Base-by-base conservation (phyloP, 371 early-diverging fungal genomes). In the Rhizopus microsporus region DNA sequence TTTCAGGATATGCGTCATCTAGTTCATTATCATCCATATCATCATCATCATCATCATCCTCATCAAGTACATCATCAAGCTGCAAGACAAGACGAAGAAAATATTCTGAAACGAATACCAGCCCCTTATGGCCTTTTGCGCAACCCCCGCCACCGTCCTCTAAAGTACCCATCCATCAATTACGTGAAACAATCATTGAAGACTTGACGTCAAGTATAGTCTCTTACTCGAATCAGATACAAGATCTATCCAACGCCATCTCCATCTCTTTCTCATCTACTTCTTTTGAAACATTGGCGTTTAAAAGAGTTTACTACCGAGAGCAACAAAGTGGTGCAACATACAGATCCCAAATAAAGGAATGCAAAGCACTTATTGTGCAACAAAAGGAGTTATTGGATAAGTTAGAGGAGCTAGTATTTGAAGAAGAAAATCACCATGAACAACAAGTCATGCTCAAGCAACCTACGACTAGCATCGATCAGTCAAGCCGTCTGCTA, bases 291-390 rank as follows among this genome's bases (percentile, higher is more conserved):
- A 37, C 38, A 13, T 37, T 37, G 38, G 38, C 38, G 7, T 37
- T 37, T 37, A 37, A 37, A 7, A 53, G 31, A 43, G 42, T 33
- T 10, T 12, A 10, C n/a, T 34, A 33, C n/a, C 16, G 16, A 17
- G 1, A 17, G 23, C 32, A 35, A 42, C 42, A 42, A 42, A 6
- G 15, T n/a, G 42, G 15, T 42, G 15, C n/a, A 6, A 42, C 42
- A 35, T 52, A 52, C 29, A 52, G 17, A 7, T 52, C 52, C 5
- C 52, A 52, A 29, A 54, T 58, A 10, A 40, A 57, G n/a, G 47
- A 53, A 32, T 58, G 63, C 32, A 59, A 55, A 8, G 23, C 59
- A 9, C 42, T 59, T 34, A 54, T 59, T 51, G 33, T 15, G 13
- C 56, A 59, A 34, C 65, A 59, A 42, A 46, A 59, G 16, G 23